phyloP scores from a whole-genome alignment of 305 asterid species.

The Caryopteris hybrid region DNA sequence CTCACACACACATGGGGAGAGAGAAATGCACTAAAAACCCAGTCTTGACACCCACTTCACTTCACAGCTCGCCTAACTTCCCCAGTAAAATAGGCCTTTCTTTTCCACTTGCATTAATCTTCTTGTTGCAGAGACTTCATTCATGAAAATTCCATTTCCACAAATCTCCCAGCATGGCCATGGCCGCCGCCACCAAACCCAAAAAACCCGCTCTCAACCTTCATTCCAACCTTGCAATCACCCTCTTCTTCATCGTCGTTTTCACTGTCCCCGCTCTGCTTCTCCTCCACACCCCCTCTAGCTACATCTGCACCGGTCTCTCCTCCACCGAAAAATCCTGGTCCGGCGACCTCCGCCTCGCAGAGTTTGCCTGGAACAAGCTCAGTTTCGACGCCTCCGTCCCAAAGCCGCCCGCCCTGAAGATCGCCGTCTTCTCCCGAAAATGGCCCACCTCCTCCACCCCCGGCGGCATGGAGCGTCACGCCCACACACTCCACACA shows the following conservation, averaged over 20 bases:
- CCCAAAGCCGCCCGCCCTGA: conserved; percentile 35
- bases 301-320: conserved; percentile 34
- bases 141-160: conserved; percentile 18
- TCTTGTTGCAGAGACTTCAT: not conserved
- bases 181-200: conserved; percentile 52
- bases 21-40: conserved; percentile 37
- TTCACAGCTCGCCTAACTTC: conserved; percentile 37
- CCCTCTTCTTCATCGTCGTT: conserved; percentile 68
- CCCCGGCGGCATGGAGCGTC: conserved; percentile 97
- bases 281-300: conserved; percentile 66
- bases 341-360: conserved; percentile 72
- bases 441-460: conserved; percentile 72
- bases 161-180: conserved; percentile 43
- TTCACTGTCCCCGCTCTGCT: conserved; percentile 78
- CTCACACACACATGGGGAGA: conserved; percentile 21
- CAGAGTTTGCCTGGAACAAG: conserved; percentile 70
- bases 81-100: conserved; percentile 18
- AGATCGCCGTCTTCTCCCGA: conserved; percentile 80
- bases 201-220: conserved; percentile 45
- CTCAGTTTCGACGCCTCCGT: conserved; percentile 25
- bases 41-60: conserved; percentile 29
- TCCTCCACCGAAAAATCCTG: conserved; percentile 36
- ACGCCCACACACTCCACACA: conserved; percentile 69
- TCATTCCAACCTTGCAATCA: conserved; percentile 57
- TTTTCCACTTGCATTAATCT: conserved; percentile 30